phyloP scores from a whole-genome alignment of 257 asterid genomes.

The Osmanthus fragrans region DNA sequence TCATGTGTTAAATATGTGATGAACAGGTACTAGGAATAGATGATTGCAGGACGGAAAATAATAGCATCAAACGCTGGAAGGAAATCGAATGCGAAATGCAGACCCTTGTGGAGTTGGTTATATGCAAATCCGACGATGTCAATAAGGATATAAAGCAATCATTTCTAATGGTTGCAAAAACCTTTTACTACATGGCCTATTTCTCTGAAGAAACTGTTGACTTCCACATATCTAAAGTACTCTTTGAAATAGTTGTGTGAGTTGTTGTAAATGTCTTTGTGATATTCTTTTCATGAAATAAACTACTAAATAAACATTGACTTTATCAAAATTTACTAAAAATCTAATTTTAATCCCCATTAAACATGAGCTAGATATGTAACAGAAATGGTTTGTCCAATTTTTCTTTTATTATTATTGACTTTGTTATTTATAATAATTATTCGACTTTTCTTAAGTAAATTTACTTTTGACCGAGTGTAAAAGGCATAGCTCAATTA shows the following conservation, averaged over 20 bases:
- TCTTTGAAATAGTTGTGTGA: conserved; percentile 35
- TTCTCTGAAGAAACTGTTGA: conserved; percentile 24
- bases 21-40: not conserved
- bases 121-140: conserved; percentile 23
- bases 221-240: conserved; percentile 35
- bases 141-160: conserved; percentile 35
- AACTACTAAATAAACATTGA: too few relatives aligned
- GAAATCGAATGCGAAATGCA: conserved; percentile 37
- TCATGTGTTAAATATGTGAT: not conserved
- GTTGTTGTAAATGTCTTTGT: not conserved
- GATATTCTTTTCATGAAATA: too few relatives aligned
- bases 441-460: too few relatives aligned
- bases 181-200: conserved; percentile 33
- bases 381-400: too few relatives aligned
- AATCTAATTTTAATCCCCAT: too few relatives aligned
- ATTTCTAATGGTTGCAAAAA: conserved; percentile 39
- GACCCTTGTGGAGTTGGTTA: conserved; percentile 28
- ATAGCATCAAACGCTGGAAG: not conserved
- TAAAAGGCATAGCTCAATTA: too few relatives aligned
- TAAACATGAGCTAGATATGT: too few relatives aligned
- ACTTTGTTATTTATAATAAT: too few relatives aligned
- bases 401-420: too few relatives aligned
- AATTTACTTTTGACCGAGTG: too few relatives aligned
- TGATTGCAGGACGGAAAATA: not conserved
- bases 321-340: too few relatives aligned